phyloP scores from a whole-genome alignment of 345 rosid genomes.

The Sonneratia caseolaris region DNA sequence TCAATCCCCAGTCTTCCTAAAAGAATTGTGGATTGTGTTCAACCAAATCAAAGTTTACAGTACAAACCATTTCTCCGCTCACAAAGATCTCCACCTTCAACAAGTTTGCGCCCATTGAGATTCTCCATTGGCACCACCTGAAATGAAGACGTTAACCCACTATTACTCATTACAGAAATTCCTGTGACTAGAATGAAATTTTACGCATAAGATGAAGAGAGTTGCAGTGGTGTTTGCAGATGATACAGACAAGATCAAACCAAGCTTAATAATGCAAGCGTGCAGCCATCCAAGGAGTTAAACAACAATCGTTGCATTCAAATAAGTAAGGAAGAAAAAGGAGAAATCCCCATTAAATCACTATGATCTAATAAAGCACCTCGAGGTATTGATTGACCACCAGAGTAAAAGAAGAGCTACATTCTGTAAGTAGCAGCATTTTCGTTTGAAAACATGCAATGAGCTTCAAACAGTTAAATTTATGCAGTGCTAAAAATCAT shows the following conservation, averaged over 20 bases:
- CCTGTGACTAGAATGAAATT: neutral
- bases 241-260: neutral
- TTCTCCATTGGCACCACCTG: slow-evolving; percentile 96
- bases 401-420: neutral
- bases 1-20: slow-evolving; percentile 4
- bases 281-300: neutral
- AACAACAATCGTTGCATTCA: neutral
- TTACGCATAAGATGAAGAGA: neutral
- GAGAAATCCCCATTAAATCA: neutral
- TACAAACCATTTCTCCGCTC: slow-evolving; percentile 85
- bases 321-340: neutral
- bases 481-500: neutral
- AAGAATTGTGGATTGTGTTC: neutral
- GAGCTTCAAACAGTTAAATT: slow-evolving; percentile 1
- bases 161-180: neutral
- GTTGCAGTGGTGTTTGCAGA: neutral
- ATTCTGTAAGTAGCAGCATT: neutral
- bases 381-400: neutral
- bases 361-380: neutral
- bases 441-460: neutral
- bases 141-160: slow-evolving; percentile 13
- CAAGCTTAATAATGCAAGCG: neutral
- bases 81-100: slow-evolving; percentile 88
- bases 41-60: slow-evolving; percentile 3
- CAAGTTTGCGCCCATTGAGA: slow-evolving; percentile 79